Conservation (phyloP, 306 rosid genomes). For the Cucurbita argyrosperma region DNA sequence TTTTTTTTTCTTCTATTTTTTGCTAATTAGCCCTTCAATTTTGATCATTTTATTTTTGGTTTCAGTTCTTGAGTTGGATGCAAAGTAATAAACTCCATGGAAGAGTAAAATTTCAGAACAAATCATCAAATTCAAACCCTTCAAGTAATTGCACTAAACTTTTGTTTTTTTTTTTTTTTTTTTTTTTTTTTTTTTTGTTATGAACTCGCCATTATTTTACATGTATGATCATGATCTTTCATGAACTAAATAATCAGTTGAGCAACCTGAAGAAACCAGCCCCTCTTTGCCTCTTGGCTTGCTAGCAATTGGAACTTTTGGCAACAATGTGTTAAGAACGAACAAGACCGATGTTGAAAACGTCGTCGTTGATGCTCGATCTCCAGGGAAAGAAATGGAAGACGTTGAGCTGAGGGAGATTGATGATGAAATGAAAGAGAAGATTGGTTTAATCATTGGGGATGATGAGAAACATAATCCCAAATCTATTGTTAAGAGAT, state of each 20-base stretch:
- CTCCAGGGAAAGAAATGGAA: slow-evolving; percentile 36
- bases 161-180: no score
- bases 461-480: slow-evolving; percentile 22
- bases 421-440: slow-evolving; percentile 42
- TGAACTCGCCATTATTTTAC: neutral
- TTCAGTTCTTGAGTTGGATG: slow-evolving; percentile 6
- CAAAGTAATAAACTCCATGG: neutral
- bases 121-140: neutral
- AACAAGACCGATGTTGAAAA: slow-evolving; percentile 18
- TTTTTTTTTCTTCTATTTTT: neutral
- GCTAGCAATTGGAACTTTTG: slow-evolving; percentile 86
- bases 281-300: slow-evolving; percentile 70
- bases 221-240: neutral
- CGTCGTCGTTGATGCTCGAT: slow-evolving; percentile 25
- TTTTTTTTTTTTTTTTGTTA: no score
- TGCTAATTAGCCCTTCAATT: neutral
- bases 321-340: slow-evolving; percentile 42
- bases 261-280: slow-evolving; percentile 65
- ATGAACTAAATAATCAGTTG: slow-evolving; percentile 33
- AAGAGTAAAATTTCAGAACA: neutral
- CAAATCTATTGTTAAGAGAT: slow-evolving; percentile 57
- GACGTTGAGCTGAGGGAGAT: slow-evolving; percentile 39
- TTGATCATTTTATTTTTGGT: neutral
- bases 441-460: slow-evolving; percentile 57
- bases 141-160: neutral